Base-by-base conservation (phyloP, 768 basidiomycete species). In the Cystobasidium ongulense region DNA sequence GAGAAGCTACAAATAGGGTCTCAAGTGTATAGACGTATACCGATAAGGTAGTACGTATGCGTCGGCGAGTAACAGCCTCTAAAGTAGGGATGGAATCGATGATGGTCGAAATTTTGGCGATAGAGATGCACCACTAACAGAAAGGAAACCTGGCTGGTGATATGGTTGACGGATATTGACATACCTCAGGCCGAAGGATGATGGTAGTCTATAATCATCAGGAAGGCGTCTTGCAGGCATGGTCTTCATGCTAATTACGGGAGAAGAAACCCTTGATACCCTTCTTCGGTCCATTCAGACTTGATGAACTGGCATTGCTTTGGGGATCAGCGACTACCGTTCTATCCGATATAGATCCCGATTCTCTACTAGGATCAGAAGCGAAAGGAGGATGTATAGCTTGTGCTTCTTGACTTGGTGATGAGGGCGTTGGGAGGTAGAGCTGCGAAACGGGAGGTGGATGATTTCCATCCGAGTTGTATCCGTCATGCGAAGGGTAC, bases 401-500 rank as follows among this genome's bases (percentile, higher is more conserved):
- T 50, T 50, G 46, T n/a, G 46, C 46, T 50, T 50, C 46, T 50
- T 50, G 46, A 50, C 46, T 50, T 4, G 63, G 39, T 3, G 35
- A 36, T 15, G 63, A 18, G 39, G 63, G 35, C 13, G 41, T 41
- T 8, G 65, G 65, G 5, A 67, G 5, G 23, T 67, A 67, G 43
- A 67, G 65, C 17, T 41, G 53, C 29, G 65, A 67, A 17, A 67
- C 65, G 10, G 65, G 65, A 31, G 65, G 65, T 46, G 39, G 31
- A 41, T 64, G 15, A 29, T 41, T 25, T 4, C 25, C 57, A 27
- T 59, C 57, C 27, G 57, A 59, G 21, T 10, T 59, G 57, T 59
- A 29, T 4, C 25, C 46, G 3, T 21, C n/a, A 4, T 50, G 46
- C 46, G 46, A 50, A 50, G 46, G 46, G 29, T 59, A 29, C 17